Evolutionary conservation across 2,329 filamentous ascomycete species (phyloP), one percentile per base, ranked within the genome.

Genomic region (Xylaria sp.): DNA sequence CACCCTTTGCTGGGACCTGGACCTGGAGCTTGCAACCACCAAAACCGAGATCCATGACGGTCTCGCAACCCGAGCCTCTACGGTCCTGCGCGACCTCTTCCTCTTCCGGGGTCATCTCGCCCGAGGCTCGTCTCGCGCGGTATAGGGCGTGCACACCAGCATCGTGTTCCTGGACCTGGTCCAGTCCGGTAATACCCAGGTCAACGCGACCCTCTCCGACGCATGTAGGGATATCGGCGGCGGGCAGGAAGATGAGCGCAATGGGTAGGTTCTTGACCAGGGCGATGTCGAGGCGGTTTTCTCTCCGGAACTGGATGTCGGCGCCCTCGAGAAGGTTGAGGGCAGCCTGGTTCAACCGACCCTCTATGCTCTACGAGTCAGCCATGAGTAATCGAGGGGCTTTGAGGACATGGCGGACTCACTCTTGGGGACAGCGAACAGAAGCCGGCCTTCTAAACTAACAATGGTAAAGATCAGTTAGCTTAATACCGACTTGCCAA

Each of bases 341-440:
- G 57, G 90, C 86, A 60, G 91, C 86, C 76, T 91, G 85, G 76
- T 97, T 90, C 58, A 99, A 86, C 59, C 94, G 90, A 65, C 94
- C 94, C 88, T 99, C 92, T 96, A 5, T 30, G 71, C 47, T 44
- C 61, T 54, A 57, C 52, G 52, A 57, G 46, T 65, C 44, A 64
- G 60, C 51, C 1, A 35, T 35, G 34, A 11, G 55, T 9, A 65
- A 70, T 65, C 71, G 69, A 57, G 60, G 56, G 51, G 39, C 46
- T 34, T 13, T 16, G 10, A 35, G 54, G 9, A 52, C 13, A 50
- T 48, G 13, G 44, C 39, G 23, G 39, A 85, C 90, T 80, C 79
- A 92, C 91, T 99, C 80, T 99, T 99, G 62, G 94, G 94, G n/a
- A 99, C 91, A 63, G 94, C 94, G 73, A 99, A 97, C 64, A 97